Percentiles rank a stretch among this genome's conserved stretches.
Evolutionary conservation across 495 filamentous ascomycete genomes (phyloP).

Genomic region (Podospora pseudocomata): DNA sequence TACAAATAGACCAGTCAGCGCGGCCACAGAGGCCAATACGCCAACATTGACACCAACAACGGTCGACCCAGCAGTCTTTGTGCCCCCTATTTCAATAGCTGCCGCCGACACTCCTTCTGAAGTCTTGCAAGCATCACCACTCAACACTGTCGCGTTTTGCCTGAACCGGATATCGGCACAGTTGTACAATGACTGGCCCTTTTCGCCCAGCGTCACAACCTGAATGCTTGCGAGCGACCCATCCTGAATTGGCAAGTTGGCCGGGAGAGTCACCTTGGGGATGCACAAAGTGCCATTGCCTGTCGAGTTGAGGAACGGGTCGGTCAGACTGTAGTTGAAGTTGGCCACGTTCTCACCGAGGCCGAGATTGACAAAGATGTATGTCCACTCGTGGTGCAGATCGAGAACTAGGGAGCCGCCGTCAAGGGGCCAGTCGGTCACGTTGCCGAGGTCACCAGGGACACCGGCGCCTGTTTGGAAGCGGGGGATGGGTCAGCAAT

Average conservation of each 20-base stretch:
- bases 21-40: constrained; percentile 51
- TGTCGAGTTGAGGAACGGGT: constrained; percentile 53
- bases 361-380: constrained; percentile 62
- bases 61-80: constrained; percentile 12
- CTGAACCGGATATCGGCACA: constrained; percentile 63
- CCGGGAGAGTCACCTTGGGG: constrained; percentile 44
- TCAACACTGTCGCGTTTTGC: constrained; percentile 38
- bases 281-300: constrained; percentile 61
- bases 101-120: constrained; percentile 34
- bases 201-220: constrained; percentile 50
- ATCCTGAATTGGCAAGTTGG: constrained; percentile 41
- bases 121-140: constrained; percentile 47
- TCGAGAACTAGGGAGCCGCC: constrained; percentile 54
- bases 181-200: constrained; percentile 57
- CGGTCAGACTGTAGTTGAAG: constrained; percentile 59
- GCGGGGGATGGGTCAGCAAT: not conserved
- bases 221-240: constrained; percentile 54
- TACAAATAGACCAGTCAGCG: constrained; percentile 52
- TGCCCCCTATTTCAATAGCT: constrained; percentile 10
- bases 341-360: constrained; percentile 50
- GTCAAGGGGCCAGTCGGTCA: constrained; percentile 57
- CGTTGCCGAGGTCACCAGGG: constrained; percentile 47
- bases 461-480: constrained; percentile 51
- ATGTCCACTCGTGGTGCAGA: constrained; percentile 53
- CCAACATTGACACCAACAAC: constrained; percentile 27